Conservation (phyloP, 352 stramenopile genomes). For the Phytophthora parvispora region DNA sequence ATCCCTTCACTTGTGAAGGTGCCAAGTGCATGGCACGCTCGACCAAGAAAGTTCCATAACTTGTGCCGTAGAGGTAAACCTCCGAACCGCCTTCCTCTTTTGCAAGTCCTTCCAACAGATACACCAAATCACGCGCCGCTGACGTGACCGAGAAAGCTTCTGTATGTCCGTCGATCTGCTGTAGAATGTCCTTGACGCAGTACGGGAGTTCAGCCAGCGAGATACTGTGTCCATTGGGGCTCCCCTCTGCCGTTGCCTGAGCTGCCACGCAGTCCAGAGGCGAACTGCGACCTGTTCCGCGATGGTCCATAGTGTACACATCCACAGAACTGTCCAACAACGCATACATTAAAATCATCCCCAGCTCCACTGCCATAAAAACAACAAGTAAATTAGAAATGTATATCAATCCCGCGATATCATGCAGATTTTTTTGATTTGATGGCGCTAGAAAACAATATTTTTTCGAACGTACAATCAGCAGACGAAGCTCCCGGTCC, state of each 20-base stretch:
- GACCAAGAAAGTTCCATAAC: conserved; percentile 68
- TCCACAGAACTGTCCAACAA: conserved; percentile 43
- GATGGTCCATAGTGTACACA: conserved; percentile 64
- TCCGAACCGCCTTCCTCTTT: conserved; percentile 25
- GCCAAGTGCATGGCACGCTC: conserved; percentile 64
- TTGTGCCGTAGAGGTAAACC: conserved; percentile 60
- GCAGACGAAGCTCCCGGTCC: conserved; percentile 51
- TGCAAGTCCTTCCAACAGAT: conserved; percentile 19
- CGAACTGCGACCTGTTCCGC: conserved; percentile 49
- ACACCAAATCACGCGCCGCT: conserved; percentile 48
- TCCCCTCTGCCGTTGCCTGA: conserved; percentile 35
- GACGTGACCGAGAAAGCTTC: conserved; percentile 61
- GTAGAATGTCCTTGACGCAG: conserved; percentile 37
- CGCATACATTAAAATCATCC: conserved; percentile 49
- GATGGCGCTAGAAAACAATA: not conserved
- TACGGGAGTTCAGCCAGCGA: conserved; percentile 29
- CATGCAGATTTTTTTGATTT: too few relatives aligned
- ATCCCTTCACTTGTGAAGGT: conserved; percentile 46
- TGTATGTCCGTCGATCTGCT: conserved; percentile 28
- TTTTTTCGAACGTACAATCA: conserved; percentile 32
- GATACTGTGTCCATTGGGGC: conserved; percentile 6
- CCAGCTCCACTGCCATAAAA: conserved; percentile 40
- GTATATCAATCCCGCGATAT: too few relatives aligned
- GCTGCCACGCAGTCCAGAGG: conserved; percentile 44
- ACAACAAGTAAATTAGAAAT: not conserved